Percentiles rank a stretch among this genome's conserved stretches.
Conservation (phyloP, 306 rosid species). For the Mucuna pruriens region DNA sequence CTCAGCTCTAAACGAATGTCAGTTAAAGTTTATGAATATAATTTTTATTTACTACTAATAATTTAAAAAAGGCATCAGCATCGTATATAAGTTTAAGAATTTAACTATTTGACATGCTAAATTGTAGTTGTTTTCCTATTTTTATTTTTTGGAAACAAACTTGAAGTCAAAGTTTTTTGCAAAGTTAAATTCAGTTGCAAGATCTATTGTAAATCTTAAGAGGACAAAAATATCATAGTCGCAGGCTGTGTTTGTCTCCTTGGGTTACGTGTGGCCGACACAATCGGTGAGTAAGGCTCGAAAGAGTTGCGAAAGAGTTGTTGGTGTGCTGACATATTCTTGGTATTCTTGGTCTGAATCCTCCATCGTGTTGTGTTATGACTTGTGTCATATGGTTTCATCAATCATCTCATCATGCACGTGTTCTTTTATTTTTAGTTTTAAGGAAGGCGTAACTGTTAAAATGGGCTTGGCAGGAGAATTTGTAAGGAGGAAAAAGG, state of each 20-base stretch:
- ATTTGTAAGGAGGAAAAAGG: neutral
- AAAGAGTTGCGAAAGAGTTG: neutral
- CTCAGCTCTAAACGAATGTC: neutral
- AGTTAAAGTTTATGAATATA: neutral
- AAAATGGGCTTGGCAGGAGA: neutral
- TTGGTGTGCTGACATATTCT: slow-evolving; percentile 14
- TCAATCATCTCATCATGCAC: neutral
- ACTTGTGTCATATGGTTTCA: neutral
- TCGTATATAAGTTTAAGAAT: too few relatives aligned
- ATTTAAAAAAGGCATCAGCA: neutral
- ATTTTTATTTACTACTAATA: neutral
- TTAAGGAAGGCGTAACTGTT: neutral
- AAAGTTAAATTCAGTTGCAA: neutral
- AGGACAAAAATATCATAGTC: neutral
- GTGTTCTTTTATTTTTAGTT: neutral
- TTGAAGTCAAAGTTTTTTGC: neutral
- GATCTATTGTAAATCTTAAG: neutral
- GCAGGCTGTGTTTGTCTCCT: neutral
- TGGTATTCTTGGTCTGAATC: neutral
- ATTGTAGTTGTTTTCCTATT: neutral
- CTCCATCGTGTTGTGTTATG: neutral
- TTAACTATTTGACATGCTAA: neutral
- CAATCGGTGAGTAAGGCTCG: neutral
- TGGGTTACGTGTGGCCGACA: slow-evolving; percentile 27
- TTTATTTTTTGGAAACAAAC: neutral